These are phyloP conservation scores for Chlorella sp. DNA, from an alignment of 139 green algal genomes.

Conservation along the genomic window DNA sequence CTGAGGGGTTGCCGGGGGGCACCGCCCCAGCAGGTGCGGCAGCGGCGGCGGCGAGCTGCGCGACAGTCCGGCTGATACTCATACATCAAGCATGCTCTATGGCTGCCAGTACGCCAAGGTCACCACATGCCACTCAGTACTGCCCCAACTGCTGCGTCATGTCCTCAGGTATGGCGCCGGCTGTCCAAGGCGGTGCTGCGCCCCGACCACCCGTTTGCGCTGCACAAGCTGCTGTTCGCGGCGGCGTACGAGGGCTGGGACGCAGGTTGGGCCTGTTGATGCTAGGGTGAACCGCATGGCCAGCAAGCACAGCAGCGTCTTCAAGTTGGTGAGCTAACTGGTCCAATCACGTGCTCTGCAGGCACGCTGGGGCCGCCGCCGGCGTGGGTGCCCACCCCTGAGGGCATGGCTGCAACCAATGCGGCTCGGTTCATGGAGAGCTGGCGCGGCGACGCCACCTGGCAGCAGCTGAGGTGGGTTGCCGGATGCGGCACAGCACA, in stretches of 20 bases:
- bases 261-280: neutral
- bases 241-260: constrained; percentile 58
- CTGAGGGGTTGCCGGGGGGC: neutral
- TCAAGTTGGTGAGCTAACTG: neutral
- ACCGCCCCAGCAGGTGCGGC: neutral
- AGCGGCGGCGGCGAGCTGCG: neutral
- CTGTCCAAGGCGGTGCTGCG: constrained; percentile 51
- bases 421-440: constrained; percentile 60
- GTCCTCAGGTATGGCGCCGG: constrained; percentile 48
- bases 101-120: too few species aligned
- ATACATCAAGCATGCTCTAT: neutral
- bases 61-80: neutral
- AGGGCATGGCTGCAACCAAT: constrained; percentile 55
- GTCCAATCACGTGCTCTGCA: neutral
- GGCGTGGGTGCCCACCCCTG: constrained; percentile 61
- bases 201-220: constrained; percentile 58
- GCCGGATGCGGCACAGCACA: too few species aligned
- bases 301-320: too few species aligned
- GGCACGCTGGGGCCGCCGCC: constrained; percentile 57
- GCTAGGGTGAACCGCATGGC: neutral
- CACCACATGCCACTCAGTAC: too few species aligned
- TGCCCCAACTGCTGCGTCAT: too few species aligned
- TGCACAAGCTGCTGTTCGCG: constrained; percentile 61
- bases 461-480: neutral
- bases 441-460: constrained; percentile 41